Percentiles rank a stretch among this genome's conserved stretches.
phyloP scores from a whole-genome alignment of 441 rosid species.

The Metrosideros polymorpha region DNA sequence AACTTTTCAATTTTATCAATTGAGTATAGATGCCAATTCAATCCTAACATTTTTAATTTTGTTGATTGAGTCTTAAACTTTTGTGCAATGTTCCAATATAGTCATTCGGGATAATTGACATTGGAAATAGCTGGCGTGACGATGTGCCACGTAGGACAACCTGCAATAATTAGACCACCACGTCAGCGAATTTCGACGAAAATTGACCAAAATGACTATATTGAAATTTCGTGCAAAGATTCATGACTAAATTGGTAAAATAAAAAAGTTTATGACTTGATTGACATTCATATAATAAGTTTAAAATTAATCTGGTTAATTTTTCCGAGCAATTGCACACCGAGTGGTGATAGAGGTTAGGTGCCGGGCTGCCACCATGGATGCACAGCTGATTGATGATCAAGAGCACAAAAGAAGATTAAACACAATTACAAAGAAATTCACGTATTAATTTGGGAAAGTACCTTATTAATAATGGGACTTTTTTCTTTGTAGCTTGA shows the following conservation, averaged over 20 bases:
- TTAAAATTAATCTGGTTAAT: rapidly evolving
- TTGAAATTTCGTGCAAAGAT: rapidly evolving
- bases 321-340: rapidly evolving
- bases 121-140: rapidly evolving
- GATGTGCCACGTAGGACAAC: rapidly evolving
- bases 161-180: rapidly evolving
- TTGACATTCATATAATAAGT: rapidly evolving
- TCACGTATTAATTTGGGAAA: neutral
- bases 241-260: neutral
- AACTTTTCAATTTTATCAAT: neutral
- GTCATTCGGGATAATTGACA: rapidly evolving
- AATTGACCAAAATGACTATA: rapidly evolving
- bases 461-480: neutral
- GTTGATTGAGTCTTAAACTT: neutral
- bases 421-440: neutral
- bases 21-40: rapidly evolving
- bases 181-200: neutral
- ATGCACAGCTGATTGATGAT: neutral
- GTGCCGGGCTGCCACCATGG: neutral
- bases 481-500: neutral
- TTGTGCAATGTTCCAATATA: neutral
- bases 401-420: neutral
- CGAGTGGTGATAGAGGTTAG: neutral
- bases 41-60: rapidly evolving
- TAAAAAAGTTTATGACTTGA: rapidly evolving